Evolutionary conservation across 805 yeast genomes (phyloP), one percentile per base, ranked within the genome.

Genomic region (Wickerhamiella galacta): DNA sequence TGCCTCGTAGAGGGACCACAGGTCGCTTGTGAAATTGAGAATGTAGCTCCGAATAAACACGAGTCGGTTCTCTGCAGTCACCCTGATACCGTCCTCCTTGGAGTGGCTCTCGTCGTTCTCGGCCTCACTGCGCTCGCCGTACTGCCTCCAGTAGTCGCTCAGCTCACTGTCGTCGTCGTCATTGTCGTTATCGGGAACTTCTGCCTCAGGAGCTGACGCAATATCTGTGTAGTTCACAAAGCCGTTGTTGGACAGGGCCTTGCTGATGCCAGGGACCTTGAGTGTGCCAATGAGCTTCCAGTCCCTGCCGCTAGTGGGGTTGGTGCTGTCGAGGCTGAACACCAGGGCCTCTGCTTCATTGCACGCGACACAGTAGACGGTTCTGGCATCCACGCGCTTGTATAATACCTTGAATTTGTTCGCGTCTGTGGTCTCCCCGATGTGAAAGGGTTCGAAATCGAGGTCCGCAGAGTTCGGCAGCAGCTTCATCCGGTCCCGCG

Each of bases 211-310:
- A 6, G 25, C 25, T 23, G 25, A n/a, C 25, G 22, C 22, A 6
- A 20, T 20, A 7, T 20, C 22, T 10, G 20, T 3, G 19, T n/a
- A 14, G 32, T 31, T 19, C 11, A 9, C 27, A 8, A 38, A 9
- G 4, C 37, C 16, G 7, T n/a, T 14, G 25, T 6, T 11, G 25
- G 6, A 14, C 25, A 23, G 25, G 14, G 9, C 25, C 12, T 11
- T 14, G 12, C 9, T n/a, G 12, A 23, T 11, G 25, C n/a, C 12
- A 6, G 7, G 25, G 18, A 25, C 10, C 10, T 25, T 17, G 16
- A 40, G 34, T 3, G 37, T 22, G 10, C 44, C 48, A n/a, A 43
- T 32, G 14, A 44, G 18, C 19, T 33, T 39, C 48, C 48, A 44
- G 1, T 37, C 20, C n/a, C n/a, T n/a, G n/a, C n/a, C n/a, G n/a